Evolutionary conservation across 2,329 filamentous ascomycete genomes (phyloP).

Genomic region (Aspergillus caelatus): DNA sequence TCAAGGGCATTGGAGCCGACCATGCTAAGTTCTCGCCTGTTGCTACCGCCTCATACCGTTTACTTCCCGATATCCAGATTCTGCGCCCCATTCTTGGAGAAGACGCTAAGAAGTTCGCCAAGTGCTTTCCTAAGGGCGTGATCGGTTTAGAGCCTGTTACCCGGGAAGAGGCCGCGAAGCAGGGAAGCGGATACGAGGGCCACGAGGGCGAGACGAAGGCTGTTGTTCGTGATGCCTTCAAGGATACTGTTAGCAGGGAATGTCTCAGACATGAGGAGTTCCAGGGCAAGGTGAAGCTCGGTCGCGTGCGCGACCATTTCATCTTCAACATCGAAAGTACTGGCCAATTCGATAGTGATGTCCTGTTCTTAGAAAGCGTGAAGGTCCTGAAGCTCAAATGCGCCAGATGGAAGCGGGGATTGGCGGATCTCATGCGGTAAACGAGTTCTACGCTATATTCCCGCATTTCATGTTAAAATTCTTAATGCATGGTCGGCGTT

Average conservation of each 20-base stretch:
- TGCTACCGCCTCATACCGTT: slow-evolving; percentile 88
- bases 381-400: slow-evolving; percentile 86
- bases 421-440: slow-evolving; percentile 47
- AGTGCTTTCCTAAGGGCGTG: slow-evolving; percentile 87
- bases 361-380: slow-evolving; percentile 88
- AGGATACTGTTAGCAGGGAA: slow-evolving; percentile 93
- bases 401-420: slow-evolving; percentile 47
- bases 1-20: slow-evolving; percentile 91
- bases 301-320: slow-evolving; percentile 89
- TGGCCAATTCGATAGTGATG: slow-evolving; percentile 91
- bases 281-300: slow-evolving; percentile 91
- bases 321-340: slow-evolving; percentile 96
- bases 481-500: slow-evolving; percentile 45
- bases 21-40: slow-evolving; percentile 98
- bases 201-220: slow-evolving; percentile 82
- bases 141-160: slow-evolving; percentile 78
- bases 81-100: slow-evolving; percentile 77
- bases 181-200: slow-evolving; percentile 69
- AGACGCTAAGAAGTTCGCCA: slow-evolving; percentile 85
- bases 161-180: slow-evolving; percentile 61
- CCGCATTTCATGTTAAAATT: slow-evolving; percentile 14
- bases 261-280: slow-evolving; percentile 91
- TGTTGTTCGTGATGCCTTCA: slow-evolving; percentile 84
- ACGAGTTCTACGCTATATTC: slow-evolving; percentile 8
- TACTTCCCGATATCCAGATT: slow-evolving; percentile 87